These are phyloP conservation scores for Pythium utonaiense DNA, from an alignment of 352 stramenopile genomes.

Conservation along the genomic window DNA sequence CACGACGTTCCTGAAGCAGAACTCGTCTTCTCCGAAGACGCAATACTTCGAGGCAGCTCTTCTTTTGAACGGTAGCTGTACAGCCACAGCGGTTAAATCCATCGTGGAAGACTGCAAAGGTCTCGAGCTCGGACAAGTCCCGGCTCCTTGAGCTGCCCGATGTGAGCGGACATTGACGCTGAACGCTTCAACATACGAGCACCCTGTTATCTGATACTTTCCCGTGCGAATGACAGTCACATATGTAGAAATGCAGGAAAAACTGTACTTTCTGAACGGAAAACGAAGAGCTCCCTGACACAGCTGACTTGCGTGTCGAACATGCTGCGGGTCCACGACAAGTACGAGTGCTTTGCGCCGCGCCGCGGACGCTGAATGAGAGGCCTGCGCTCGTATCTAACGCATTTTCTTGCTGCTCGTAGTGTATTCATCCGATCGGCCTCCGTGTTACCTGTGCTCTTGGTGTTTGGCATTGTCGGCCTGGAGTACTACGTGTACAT, in stretches of 20 bases:
- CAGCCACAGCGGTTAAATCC: no score
- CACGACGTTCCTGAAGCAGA: no score
- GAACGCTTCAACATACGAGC: no score
- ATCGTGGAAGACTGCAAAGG: no score
- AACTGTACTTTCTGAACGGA: background rate
- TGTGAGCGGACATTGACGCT: no score
- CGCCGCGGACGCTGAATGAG: background rate
- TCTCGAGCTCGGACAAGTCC: no score
- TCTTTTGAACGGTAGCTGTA: no score
- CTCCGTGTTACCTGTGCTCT: conserved; percentile 54
- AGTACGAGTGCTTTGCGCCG: conserved; percentile 25
- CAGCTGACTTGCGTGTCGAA: background rate
- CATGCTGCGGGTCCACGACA: conserved; percentile 78
- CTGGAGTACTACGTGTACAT: conserved; percentile 76
- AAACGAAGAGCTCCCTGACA: background rate
- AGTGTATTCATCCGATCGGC: conserved; percentile 62
- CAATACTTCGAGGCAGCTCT: no score
- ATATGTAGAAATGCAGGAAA: background rate
- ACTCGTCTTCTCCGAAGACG: no score
- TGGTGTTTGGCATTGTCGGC: conserved; percentile 52
- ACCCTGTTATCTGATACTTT: no score
- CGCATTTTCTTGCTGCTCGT: background rate
- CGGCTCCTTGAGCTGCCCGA: no score
- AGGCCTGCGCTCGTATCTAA: background rate
- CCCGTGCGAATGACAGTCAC: no score